Evolutionary conservation across 352 stramenopile genomes (phyloP), one percentile per base, ranked within the genome.

Genomic region (Pythium biforme): DNA sequence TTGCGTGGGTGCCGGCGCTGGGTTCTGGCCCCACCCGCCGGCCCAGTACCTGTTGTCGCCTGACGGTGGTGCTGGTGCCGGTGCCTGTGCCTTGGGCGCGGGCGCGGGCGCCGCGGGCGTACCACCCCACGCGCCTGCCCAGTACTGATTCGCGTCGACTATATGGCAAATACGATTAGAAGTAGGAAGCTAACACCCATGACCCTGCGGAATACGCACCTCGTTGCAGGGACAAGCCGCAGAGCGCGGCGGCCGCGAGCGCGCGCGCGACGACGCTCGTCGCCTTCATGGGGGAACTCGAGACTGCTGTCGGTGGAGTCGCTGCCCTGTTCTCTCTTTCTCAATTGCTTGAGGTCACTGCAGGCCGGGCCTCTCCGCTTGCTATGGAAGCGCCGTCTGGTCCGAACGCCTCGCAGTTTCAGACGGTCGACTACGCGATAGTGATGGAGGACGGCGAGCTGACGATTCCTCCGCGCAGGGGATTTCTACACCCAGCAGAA

Each of bases 141-240:
- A 59, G 15, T 59, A 59, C 23, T 20, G 53, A 19, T 59, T 59
- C 14, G 53, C 53, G 53, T 59, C 17, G 19, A 49, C 53, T 55
- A 43, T 8, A 43, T 50, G 15, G 23, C 9, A 40, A 25, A 25
- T 11, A 2, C 25, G 25, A 23, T 54, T 23, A 55, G 27, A n/a
- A n/a, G n/a, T n/a, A n/a, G n/a, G n/a, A n/a, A n/a, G n/a, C n/a
- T n/a, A n/a, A n/a, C n/a, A n/a, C n/a, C n/a, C n/a, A n/a, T n/a
- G n/a, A n/a, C n/a, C n/a, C n/a, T n/a, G n/a, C n/a, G n/a, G n/a
- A n/a, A 19, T 7, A 17, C 37, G 37, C 37, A 43, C 37, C 37
- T 43, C 2, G 37, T 4, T 43, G 37, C 37, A 43, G 14, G 37
- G 9, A 10, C 14, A 4, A 4, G 37, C 37, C 37, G 12, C 37